Evolutionary conservation across 805 yeast species (phyloP), one percentile per base, ranked within the genome.

Genomic region (Saturnispora besseyi): DNA sequence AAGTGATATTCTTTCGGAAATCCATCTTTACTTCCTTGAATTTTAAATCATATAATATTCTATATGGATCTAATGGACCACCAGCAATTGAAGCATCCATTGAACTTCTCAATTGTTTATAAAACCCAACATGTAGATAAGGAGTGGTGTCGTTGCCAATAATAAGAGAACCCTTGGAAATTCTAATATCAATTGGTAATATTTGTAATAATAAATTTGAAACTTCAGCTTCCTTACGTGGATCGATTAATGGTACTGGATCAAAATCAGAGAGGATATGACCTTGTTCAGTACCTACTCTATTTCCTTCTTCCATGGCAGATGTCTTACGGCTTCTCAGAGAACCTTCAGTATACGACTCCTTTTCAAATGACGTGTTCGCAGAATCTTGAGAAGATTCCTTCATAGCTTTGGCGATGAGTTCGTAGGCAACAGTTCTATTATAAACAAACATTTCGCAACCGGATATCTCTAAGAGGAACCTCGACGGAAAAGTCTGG

Each of bases 391-490:
- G 32, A 5, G 36, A 22, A 34, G 48, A 53, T 37, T 18, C 41
- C 30, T 41, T 53, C 49, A 54, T 18, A 32, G 47, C 40, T 29
- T 51, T 26, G 38, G 41, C 50, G 26, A 55, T 46, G 48, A 38
- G 28, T 41, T 87, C 90, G 65, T 85, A 93, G 0, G 96, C 90
- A 10, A 69, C 70, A 0, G 87, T 77, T 59, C 93, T 75, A 64
- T 93, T 93, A 65, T 86, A 91, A 50, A 84, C 68, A 62, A 89
- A 93, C 43, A 85, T 66, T 63, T 93, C 99, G 3, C 87, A 60
- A 0, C 99, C 99, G 46, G 81, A 84, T 9, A 84, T 65, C 21
- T 76, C 74, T 3, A 89, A 60, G 4, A 73, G 57, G 51, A 82
- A 74, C 37, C 88, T 69, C 9, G 82, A 68, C 1, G 85, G 84